Base-by-base conservation (phyloP, 192 early-diverging fungal species). In the Lobulomyces angularis region DNA sequence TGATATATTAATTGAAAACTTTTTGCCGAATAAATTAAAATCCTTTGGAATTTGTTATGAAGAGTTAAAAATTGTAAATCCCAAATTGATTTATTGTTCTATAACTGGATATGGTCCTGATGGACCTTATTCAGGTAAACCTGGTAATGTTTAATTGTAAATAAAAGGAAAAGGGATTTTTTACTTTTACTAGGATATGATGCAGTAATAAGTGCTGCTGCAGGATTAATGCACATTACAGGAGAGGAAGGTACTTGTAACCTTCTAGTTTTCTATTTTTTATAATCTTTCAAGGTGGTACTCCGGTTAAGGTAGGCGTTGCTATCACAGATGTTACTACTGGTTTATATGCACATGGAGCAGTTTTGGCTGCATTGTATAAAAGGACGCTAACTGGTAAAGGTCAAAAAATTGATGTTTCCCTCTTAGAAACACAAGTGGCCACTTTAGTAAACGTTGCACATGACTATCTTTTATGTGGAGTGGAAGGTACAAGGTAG, bases 211-310 rank as follows among this genome's bases (percentile, higher is more conserved):
- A 16, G 31, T 58, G 84, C 78, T 5, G 86, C 92, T 52, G 90
- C 83, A 14, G 92, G 92, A 14, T 41, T 97, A 21, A 97, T 97
- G 90, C 78, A 90, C 53, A 97, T 97, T 27, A 97, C 92, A 3
- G 92, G 88, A 11, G 88, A 91, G 46, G n/a, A n/a, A n/a, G n/a
- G n/a, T n/a, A n/a, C n/a, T n/a, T n/a, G n/a, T n/a, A n/a, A n/a
- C n/a, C n/a, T n/a, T n/a, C n/a, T n/a, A n/a, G n/a, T n/a, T n/a
- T n/a, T n/a, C n/a, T n/a, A n/a, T n/a, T n/a, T n/a, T n/a, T n/a
- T n/a, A n/a, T n/a, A n/a, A n/a, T n/a, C n/a, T n/a, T n/a, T n/a
- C 66, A 67, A 18, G 56, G 73, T 49, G 81, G 88, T 0, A 33
- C 62, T 30, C 90, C 90, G 0, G 92, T 92, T 34, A 97, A 97